Base-by-base conservation (phyloP, 805 yeast species). In the Candida insectalens region DNA sequence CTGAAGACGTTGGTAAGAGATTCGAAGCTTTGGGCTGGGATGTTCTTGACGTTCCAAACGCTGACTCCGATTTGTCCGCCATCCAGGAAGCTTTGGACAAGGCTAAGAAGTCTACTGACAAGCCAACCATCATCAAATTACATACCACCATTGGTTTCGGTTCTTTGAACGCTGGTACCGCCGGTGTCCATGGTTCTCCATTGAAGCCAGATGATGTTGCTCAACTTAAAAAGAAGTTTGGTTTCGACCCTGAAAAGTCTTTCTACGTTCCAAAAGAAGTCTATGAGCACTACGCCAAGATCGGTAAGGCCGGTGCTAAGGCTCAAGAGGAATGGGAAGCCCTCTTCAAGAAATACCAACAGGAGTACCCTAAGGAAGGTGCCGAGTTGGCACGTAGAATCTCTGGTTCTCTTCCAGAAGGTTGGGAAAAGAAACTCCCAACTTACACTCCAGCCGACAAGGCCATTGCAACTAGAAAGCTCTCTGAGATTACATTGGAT, bases 1-100 rank as follows among this genome's bases (percentile, higher is more conserved):
- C 95, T 43, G 97, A 89, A 69, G 83, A 89, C 57, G 96, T 89
- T 35, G 55, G 70, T 47, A 70, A 68, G 58, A 77, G 96, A 66
- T 80, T 82, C 60, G 79, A 78, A 68, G 71, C 96, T 37, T 92
- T 89, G 63, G 96, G 95, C 48, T 89, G 97, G 97, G 81, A 89
- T 67, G 72, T 80, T 27, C 40, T 82, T 44, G 66, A 71, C 61
- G 88, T 92, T 48, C 61, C 67, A 47, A 72, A 87, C 56, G 96
- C 94, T 62, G 77, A 89, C 70, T 64, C 67, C 44, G 94, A 89
- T 64, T 59, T 81, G 39, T 73, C 61, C 16, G 83, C 78, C 42
- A 74, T 92, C 45, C 59, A 68, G 34, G 45, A 39, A 16, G 96
- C 96, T 44, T 69, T 89, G 49, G 83, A 68, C 41, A 73, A 75